These are phyloP conservation scores for Athelia psychrophila DNA, from an alignment of 1,284 basidiomycete species.

Conservation along the genomic window DNA sequence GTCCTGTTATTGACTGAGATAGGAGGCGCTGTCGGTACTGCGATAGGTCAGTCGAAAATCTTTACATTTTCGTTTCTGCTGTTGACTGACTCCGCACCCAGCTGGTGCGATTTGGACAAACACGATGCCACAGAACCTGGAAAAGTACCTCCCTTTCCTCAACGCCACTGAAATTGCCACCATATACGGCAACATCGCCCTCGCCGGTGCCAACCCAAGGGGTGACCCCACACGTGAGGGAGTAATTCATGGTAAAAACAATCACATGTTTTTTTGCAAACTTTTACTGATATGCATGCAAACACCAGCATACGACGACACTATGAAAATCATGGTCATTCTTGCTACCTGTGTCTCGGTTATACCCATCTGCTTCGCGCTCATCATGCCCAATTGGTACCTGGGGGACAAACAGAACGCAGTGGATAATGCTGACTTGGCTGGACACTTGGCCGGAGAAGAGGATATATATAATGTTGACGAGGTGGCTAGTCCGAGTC, in stretches of 20 bases:
- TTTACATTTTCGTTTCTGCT: too few relatives aligned
- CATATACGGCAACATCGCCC: slow-evolving; percentile 43
- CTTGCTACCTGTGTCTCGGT: slow-evolving; percentile 19
- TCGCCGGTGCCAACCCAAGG: slow-evolving; percentile 33
- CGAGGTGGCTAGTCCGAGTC: slow-evolving; percentile 11
- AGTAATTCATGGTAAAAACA: slow-evolving; percentile 35
- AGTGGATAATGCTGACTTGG: slow-evolving; percentile 10
- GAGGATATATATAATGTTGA: slow-evolving; percentile 12
- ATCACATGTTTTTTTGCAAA: too few relatives aligned
- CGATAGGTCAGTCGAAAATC: slow-evolving; percentile 23
- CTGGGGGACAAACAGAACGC: slow-evolving; percentile 25
- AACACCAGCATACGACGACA: slow-evolving; percentile 33
- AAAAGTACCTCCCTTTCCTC: slow-evolving; percentile 38
- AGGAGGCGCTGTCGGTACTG: slow-evolving; percentile 50
- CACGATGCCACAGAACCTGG: slow-evolving; percentile 49
- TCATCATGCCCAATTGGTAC: slow-evolving; percentile 22
- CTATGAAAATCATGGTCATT: slow-evolving; percentile 41
- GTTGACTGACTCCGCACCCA: slow-evolving; percentile 10
- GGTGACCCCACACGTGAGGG: slow-evolving; percentile 46
- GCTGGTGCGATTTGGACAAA: slow-evolving; percentile 49
- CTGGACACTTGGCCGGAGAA: slow-evolving; percentile 10
- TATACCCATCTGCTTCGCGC: slow-evolving; percentile 19
- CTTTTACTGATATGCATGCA: neutral
- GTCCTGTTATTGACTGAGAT: slow-evolving; percentile 63
- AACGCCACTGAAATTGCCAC: slow-evolving; percentile 21